phyloP scores from a whole-genome alignment of 345 rosid genomes.

The Limnanthes douglasii region DNA sequence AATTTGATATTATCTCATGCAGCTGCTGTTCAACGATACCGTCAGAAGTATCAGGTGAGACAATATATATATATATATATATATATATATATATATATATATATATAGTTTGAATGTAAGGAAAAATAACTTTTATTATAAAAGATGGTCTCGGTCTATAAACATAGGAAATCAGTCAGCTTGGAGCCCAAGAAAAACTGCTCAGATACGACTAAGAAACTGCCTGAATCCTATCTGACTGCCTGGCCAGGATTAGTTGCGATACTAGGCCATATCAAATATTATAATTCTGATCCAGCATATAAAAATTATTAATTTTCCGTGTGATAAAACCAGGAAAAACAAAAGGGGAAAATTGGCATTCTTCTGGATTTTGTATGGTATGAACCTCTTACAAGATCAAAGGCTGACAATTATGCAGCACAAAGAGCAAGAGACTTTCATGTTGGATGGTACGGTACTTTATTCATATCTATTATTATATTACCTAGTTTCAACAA shows the following conservation, averaged over 20 bases:
- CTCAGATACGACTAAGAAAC: too few relatives aligned
- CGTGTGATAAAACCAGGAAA: too few relatives aligned
- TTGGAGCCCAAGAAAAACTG: too few relatives aligned
- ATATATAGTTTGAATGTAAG: neutral
- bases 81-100: neutral
- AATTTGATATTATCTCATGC: slow-evolving; percentile 75
- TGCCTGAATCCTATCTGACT: too few relatives aligned
- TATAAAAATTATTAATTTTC: too few relatives aligned
- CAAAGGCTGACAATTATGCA: slow-evolving; percentile 71
- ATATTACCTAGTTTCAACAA: neutral
- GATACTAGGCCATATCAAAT: too few relatives aligned
- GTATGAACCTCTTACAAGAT: slow-evolving; percentile 89
- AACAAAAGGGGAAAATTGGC: slow-evolving; percentile 82
- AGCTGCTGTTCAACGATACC: slow-evolving; percentile 73
- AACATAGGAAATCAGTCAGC: too few relatives aligned
- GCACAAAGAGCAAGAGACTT: slow-evolving; percentile 98
- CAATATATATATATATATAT: neutral
- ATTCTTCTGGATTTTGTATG: slow-evolving; percentile 86
- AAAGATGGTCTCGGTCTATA: too few relatives aligned
- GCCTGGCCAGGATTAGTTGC: too few relatives aligned
- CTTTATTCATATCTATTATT: neutral
- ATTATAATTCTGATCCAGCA: too few relatives aligned
- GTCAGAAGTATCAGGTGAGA: slow-evolving; percentile 60
- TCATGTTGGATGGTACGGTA: slow-evolving; percentile 75
- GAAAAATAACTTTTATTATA: too few relatives aligned